These are phyloP conservation scores for Podila verticillata DNA, from an alignment of 192 early-diverging fungal genomes.

Conservation along the genomic window DNA sequence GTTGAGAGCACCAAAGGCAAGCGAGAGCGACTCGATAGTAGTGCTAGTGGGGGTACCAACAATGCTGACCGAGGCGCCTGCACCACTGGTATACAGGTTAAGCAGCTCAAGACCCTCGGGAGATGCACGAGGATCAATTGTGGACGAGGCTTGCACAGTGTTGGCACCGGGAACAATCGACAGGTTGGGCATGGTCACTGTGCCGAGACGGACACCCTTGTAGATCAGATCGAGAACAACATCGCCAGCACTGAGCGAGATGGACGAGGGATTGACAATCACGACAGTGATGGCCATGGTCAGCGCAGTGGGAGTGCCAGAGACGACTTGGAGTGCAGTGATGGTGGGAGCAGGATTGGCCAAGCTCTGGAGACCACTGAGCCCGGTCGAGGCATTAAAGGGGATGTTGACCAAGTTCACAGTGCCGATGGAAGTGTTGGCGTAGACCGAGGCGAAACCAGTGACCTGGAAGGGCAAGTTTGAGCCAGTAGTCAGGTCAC, in stretches of 20 bases:
- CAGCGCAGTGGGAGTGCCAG: constrained; percentile 49
- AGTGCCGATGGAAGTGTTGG: constrained; percentile 53
- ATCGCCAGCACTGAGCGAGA: constrained; percentile 54
- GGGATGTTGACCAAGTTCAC: constrained; percentile 53
- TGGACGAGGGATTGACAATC: constrained; percentile 57
- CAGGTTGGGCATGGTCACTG: constrained; percentile 51
- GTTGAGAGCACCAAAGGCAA: constrained; percentile 43
- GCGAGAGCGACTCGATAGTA: constrained; percentile 45
- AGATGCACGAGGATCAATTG: constrained; percentile 51
- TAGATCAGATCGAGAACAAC: constrained; percentile 52
- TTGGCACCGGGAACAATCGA: constrained; percentile 49
- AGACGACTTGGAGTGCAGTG: constrained; percentile 56
- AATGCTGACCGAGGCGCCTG: constrained; percentile 42
- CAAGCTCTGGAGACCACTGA: constrained; percentile 58
- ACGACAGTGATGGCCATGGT: constrained; percentile 48
- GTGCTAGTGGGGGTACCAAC: constrained; percentile 51
- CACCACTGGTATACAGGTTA: constrained; percentile 52
- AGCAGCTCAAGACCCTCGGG: constrained; percentile 52
- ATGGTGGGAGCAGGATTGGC: constrained; percentile 45
- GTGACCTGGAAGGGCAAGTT: constrained; percentile 39
- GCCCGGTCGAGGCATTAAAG: constrained; percentile 50
- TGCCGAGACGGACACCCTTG: constrained; percentile 44
- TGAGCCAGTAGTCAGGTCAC: constrained; percentile 43
- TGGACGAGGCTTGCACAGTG: constrained; percentile 45
- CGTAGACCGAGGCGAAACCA: constrained; percentile 49